phyloP scores from a whole-genome alignment of 2,329 filamentous ascomycete species.

The Penicillium sp. region DNA sequence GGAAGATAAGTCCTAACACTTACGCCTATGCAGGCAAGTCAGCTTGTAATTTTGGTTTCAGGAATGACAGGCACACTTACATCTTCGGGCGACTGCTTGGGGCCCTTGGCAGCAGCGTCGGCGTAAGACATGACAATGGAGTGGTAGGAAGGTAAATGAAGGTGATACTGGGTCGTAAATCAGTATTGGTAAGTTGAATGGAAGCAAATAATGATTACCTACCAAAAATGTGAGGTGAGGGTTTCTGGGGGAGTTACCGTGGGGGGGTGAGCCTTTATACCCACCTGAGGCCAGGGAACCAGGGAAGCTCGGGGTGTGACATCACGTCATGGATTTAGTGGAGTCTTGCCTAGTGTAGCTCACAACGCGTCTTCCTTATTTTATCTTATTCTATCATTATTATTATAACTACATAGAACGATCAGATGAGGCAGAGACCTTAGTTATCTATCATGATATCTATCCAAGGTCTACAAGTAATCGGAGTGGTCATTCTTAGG shows the following conservation, averaged over 20 bases:
- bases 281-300: constrained; percentile 9
- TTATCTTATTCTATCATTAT: not conserved
- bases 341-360: constrained; percentile 2
- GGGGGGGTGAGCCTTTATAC: constrained; percentile 22
- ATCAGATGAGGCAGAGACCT: not conserved
- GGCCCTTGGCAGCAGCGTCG: constrained; percentile 44
- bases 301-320: constrained; percentile 23
- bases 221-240: constrained; percentile 1
- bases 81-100: constrained; percentile 46
- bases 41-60: not conserved
- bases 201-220: not conserved
- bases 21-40: constrained; percentile 32
- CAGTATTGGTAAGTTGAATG: not conserved
- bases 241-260: constrained; percentile 1
- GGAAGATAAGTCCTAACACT: constrained; percentile 19
- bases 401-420: too few relatives aligned
- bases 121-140: constrained; percentile 45
- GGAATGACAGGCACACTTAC: constrained; percentile 30
- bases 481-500: not conserved
- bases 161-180: not conserved
- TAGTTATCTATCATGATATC: not conserved
- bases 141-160: not conserved
- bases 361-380: not conserved
- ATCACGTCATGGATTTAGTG: constrained; percentile 32
- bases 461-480: not conserved